Percentiles rank a stretch among this genome's conserved stretches.
Evolutionary conservation across 208 protist species (phyloP).

Genomic region (Leishmania braziliensis): DNA sequence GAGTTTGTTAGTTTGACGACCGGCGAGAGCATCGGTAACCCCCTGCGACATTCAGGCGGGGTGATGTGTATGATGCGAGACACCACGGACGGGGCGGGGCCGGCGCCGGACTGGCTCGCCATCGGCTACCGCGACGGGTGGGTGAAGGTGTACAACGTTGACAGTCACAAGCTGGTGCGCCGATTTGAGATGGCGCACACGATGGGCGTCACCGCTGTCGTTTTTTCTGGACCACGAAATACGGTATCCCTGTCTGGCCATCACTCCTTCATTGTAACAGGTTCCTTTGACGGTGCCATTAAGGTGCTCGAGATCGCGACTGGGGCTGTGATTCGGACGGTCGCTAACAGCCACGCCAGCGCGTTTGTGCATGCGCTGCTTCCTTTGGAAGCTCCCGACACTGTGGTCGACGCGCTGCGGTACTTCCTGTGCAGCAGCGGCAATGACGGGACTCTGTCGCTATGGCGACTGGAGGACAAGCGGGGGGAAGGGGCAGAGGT

Average conservation of each 20-base stretch:
- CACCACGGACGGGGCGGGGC: conserved; percentile 16
- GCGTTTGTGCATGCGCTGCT: conserved; percentile 66
- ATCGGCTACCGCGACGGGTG: conserved; percentile 83
- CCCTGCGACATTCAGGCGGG: conserved; percentile 57
- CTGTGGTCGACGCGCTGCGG: background rate
- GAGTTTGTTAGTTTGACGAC: conserved; percentile 50
- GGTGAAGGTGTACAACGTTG: conserved; percentile 81
- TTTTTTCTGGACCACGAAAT: conserved; percentile 53
- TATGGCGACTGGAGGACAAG: conserved; percentile 43
- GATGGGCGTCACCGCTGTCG: conserved; percentile 62
- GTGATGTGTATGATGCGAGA: conserved; percentile 52
- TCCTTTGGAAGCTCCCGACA: conserved; percentile 12
- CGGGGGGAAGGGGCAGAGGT: conserved; percentile 1
- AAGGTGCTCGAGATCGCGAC: conserved; percentile 58
- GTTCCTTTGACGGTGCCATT: conserved; percentile 70
- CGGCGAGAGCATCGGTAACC: conserved; percentile 26
- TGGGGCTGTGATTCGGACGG: conserved; percentile 38
- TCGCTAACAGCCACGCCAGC: conserved; percentile 56
- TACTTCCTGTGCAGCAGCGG: conserved; percentile 54
- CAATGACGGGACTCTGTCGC: conserved; percentile 72
- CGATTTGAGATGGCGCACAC: conserved; percentile 67
- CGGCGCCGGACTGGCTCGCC: conserved; percentile 52
- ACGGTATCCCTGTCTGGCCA: conserved; percentile 49
- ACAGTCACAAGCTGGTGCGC: conserved; percentile 67
- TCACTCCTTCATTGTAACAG: conserved; percentile 52